Base-by-base conservation (phyloP, 768 basidiomycete genomes). In the Amanita pseudoporphyria region DNA sequence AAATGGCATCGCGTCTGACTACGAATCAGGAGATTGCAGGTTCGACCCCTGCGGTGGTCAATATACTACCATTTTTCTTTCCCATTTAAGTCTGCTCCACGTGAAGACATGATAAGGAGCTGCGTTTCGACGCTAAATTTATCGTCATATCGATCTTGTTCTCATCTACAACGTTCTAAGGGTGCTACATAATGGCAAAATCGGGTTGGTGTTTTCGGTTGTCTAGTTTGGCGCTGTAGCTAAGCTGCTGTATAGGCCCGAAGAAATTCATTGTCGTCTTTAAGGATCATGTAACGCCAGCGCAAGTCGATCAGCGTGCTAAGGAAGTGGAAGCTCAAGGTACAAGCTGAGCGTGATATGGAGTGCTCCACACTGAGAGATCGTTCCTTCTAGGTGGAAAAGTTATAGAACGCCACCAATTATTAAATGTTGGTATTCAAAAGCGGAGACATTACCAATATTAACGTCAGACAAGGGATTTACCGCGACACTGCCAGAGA, bases 1-100 rank as follows among this genome's bases (percentile, higher is more conserved):
- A 84, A 87, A 85, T 86, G 84, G 84, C 83, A 87, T 85, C 84
- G 84, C 83, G 84, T 86, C 82, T 86, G 83, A 85, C 84, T 85
- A 84, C 83, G 82, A 59, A 86, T 85, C 84, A 86, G 83, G 84
- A 87, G 84, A 85, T 86, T 85, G 84, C 82, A 87, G 83, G 85
- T 87, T 87, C 84, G 82, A 87, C 74, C 78, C 84, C 82, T 87
- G 82, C 80, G 78, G 81, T 82, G 84, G 82, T 85, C 82, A 84
- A 59, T 45, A 9, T 19, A 28, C n/a, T n/a, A n/a, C n/a, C n/a
- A n/a, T n/a, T 28, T 26, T 41, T 43, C 28, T 43, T 43, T 10
- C 26, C 41, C 6, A n/a, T 12, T 42, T 14, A 10, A 24, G 22
- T 5, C 5, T 22, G 21, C 22, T 22, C 14, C 24, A 42, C 24